phyloP scores from a whole-genome alignment of 2,329 filamentous ascomycete species.

The Cercospora beticola region DNA sequence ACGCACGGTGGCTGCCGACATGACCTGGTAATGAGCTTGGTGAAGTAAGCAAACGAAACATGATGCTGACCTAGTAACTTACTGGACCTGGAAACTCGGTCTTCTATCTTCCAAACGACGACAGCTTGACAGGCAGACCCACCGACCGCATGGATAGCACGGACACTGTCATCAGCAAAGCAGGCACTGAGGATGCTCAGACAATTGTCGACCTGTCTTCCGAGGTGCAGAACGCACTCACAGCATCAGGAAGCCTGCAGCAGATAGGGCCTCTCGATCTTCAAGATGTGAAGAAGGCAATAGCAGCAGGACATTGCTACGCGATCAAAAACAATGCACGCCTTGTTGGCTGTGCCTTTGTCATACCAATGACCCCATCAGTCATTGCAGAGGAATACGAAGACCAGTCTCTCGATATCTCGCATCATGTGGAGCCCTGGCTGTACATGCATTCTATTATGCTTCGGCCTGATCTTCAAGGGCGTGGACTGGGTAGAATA shows the following conservation, averaged over 20 bases:
- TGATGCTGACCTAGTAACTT: not conserved
- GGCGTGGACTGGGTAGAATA: constrained; percentile 6
- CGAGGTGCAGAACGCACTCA: constrained; percentile 10
- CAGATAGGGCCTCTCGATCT: not conserved
- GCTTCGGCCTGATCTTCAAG: constrained; percentile 15
- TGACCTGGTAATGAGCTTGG: not conserved
- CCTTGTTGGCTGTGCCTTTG: not conserved
- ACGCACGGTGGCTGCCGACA: not conserved
- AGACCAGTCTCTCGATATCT: not conserved
- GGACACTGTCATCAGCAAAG: not conserved
- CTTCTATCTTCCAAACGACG: not conserved
- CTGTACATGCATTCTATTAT: constrained; percentile 18
- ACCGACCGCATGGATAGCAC: not conserved
- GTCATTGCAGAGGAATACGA: not conserved
- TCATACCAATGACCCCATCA: not conserved
- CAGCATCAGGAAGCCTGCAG: constrained; percentile 18
- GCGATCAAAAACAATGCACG: not conserved
- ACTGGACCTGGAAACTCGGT: not conserved
- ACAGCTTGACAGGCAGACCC: not conserved
- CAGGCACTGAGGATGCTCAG: not conserved
- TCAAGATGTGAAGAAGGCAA: not conserved
- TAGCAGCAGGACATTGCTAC: not conserved
- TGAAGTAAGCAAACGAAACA: not conserved
- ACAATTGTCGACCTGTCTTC: constrained; percentile 10
- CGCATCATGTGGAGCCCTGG: constrained; percentile 6